Conservation (phyloP, 177 flowering plant genomes). For the Vitis hybrid region DNA sequence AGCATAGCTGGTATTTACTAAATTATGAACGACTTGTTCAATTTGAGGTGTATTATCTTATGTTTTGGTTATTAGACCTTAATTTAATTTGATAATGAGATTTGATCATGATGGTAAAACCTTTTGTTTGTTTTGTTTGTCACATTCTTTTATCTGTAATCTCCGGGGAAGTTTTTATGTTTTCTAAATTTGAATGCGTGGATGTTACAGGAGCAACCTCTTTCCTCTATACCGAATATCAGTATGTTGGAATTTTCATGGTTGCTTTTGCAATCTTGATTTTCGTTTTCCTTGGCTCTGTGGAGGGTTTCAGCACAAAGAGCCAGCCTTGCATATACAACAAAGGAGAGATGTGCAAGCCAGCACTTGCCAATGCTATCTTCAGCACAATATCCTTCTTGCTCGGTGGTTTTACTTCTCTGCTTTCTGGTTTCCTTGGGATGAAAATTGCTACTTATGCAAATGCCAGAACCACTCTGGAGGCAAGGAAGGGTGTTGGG, state of each 20-base stretch:
- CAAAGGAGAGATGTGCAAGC: constrained; percentile 58
- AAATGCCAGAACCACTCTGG: constrained; percentile 83
- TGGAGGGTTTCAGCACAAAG: constrained; percentile 77
- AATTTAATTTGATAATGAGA: not conserved
- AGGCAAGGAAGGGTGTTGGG: constrained; percentile 90
- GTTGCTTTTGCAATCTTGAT: constrained; percentile 75
- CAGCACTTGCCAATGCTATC: constrained; percentile 82
- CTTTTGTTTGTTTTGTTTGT: not conserved
- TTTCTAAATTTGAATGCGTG: constrained; percentile 4
- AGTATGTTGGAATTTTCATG: constrained; percentile 85
- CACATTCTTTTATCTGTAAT: not conserved
- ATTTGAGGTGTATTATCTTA: not conserved
- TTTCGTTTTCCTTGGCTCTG: constrained; percentile 88
- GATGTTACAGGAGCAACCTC: constrained; percentile 74
- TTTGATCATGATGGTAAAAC: not conserved
- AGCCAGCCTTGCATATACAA: constrained; percentile 65
- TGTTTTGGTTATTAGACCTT: not conserved
- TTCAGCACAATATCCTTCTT: constrained; percentile 80
- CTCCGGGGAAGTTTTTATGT: not conserved
- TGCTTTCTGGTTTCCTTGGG: constrained; percentile 84
- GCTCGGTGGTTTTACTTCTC: constrained; percentile 80
- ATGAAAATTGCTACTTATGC: constrained; percentile 95
- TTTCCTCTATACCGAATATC: constrained; percentile 78
- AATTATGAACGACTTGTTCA: not conserved
- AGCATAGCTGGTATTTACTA: not conserved